phyloP scores from a whole-genome alignment of 176 grass and related monocot species.

The Cenchrus purpureus region DNA sequence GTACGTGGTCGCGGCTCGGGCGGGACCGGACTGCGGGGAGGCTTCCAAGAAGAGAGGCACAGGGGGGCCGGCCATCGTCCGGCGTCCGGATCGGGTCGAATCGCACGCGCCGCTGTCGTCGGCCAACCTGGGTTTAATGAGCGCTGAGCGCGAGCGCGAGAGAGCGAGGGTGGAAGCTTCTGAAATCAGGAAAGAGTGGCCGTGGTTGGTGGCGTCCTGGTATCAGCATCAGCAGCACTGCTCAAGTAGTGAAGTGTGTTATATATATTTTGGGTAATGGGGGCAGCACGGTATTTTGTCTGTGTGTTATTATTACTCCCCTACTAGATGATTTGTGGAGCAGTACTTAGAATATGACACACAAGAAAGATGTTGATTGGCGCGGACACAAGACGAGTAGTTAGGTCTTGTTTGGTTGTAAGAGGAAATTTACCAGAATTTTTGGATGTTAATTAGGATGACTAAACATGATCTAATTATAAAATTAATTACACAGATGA shows the following conservation, averaged over 20 bases:
- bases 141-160: neutral
- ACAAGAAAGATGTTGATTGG: too few species aligned
- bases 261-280: neutral
- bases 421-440: too few species aligned
- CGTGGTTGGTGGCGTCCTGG: neutral
- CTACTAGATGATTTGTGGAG: too few species aligned
- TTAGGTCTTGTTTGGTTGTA: too few species aligned
- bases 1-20: neutral
- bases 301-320: too few species aligned
- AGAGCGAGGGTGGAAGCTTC: conserved; percentile 41
- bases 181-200: conserved; percentile 12
- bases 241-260: too few species aligned
- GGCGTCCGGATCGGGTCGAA: neutral
- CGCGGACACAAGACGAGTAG: too few species aligned
- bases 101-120: neutral
- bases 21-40: neutral
- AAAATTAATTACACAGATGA: too few species aligned
- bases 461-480: too few species aligned
- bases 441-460: too few species aligned
- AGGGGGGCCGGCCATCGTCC: neutral
- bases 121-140: neutral
- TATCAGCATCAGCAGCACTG: too few species aligned
- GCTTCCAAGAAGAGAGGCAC: conserved; percentile 46
- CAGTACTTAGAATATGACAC: too few species aligned
- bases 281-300: neutral